phyloP scores from a whole-genome alignment of 1,284 basidiomycete species.

The Blastosporella zonata region DNA sequence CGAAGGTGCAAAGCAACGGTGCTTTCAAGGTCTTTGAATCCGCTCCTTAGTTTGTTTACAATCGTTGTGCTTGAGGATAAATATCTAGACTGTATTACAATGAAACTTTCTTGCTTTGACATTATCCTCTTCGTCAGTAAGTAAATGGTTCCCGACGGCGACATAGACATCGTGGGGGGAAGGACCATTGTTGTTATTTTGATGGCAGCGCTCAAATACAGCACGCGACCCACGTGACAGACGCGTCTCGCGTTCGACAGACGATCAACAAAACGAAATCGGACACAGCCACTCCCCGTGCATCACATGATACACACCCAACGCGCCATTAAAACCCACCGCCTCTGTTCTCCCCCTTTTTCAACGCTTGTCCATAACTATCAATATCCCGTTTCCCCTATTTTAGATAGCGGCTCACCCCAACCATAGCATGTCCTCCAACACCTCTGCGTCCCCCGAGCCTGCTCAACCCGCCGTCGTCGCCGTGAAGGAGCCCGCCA shows the following conservation, averaged over 20 bases:
- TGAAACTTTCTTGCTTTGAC: neutral
- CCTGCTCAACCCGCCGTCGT: conserved; percentile 15
- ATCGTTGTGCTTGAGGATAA: neutral
- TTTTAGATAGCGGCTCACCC: conserved; percentile 1
- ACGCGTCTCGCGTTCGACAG: conserved; percentile 13
- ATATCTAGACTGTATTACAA: neutral
- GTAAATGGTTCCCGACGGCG: too few relatives aligned
- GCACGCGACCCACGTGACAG: conserved; percentile 19
- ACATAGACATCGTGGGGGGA: neutral
- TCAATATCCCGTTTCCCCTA: conserved; percentile 6
- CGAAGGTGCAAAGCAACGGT: conserved; percentile 58
- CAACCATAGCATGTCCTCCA: conserved; percentile 25
- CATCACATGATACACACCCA: conserved; percentile 25
- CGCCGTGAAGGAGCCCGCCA: conserved; percentile 18
- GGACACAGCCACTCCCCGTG: conserved; percentile 31
- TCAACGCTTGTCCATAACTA: conserved; percentile 22
- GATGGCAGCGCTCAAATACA: conserved; percentile 1
- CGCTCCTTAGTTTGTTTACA: neutral
- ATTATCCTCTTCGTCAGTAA: neutral
- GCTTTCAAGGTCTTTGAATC: conserved; percentile 45
- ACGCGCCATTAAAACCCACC: conserved; percentile 29
- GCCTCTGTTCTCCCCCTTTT: conserved; percentile 11
- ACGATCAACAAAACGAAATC: conserved; percentile 36
- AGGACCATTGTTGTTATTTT: neutral
- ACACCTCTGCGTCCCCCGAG: conserved; percentile 23